Evolutionary conservation across 2,329 filamentous ascomycete species (phyloP).

Genomic region (Coleophoma cylindrospora): DNA sequence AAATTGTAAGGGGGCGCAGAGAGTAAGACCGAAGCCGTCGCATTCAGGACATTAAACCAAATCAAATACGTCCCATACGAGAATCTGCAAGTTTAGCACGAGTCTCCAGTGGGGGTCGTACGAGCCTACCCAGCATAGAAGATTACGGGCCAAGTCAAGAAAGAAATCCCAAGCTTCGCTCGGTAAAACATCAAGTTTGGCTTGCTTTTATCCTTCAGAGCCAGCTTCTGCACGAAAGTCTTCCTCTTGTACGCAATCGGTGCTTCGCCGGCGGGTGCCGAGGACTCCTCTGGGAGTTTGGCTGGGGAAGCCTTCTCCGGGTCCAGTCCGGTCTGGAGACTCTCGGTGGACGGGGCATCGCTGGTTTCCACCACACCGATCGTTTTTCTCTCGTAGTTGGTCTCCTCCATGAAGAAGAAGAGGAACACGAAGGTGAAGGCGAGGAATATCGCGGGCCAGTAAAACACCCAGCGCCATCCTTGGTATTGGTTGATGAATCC

Average conservation of each 20-base stretch:
- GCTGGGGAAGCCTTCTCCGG: background rate
- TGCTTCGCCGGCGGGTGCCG: background rate
- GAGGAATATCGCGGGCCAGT: conserved; percentile 48
- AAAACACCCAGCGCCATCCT: conserved; percentile 44
- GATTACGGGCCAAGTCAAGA: conserved; percentile 4
- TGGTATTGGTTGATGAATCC: conserved; percentile 40
- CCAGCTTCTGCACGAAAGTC: conserved; percentile 7
- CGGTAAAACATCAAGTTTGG: conserved; percentile 2
- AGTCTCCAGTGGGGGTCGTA: background rate
- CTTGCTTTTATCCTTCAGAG: conserved; percentile 1
- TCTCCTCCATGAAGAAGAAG: conserved; percentile 55
- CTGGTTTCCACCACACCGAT: conserved; percentile 4
- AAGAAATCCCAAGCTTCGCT: conserved; percentile 1
- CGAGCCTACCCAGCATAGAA: conserved; percentile 4
- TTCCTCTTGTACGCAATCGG: background rate
- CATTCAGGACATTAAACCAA: conserved; percentile 26
- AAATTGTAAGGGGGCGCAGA: conserved; percentile 26
- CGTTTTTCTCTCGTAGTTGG: conserved; percentile 26
- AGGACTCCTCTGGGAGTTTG: background rate
- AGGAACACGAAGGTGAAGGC: conserved; percentile 41
- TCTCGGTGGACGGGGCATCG: background rate
- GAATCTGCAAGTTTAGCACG: conserved; percentile 6
- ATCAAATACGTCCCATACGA: conserved; percentile 22
- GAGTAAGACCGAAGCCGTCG: conserved; percentile 22
- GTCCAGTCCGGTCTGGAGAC: background rate